Conservation (phyloP, 495 filamentous ascomycete genomes). For the Aspergillus baeticus region DNA sequence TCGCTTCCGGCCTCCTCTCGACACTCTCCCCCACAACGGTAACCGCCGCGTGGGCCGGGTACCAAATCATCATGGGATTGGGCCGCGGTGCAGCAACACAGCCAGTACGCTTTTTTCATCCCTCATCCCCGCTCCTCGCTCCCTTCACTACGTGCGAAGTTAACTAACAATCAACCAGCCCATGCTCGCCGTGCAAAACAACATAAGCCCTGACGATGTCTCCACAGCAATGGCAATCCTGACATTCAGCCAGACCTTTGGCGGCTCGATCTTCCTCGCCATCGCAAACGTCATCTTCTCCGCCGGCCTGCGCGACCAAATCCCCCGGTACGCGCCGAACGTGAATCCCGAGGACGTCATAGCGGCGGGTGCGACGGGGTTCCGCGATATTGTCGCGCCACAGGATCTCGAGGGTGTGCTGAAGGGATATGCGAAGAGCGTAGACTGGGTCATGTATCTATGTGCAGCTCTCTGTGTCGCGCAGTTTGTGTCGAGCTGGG, state of each 20-base stretch:
- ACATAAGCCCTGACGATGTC: constrained; percentile 28
- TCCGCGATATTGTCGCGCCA: constrained; percentile 41
- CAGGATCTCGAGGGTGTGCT: constrained; percentile 51
- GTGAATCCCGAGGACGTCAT: constrained; percentile 47
- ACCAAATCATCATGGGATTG: constrained; percentile 50
- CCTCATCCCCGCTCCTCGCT: not conserved
- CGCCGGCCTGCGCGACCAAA: constrained; percentile 54
- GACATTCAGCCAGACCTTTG: constrained; percentile 60
- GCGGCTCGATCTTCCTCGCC: constrained; percentile 64
- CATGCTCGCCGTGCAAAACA: constrained; percentile 38
- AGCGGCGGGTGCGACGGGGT: constrained; percentile 56
- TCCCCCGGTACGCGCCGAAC: constrained; percentile 33
- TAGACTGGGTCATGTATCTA: constrained; percentile 41
- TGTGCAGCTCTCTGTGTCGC: constrained; percentile 25
- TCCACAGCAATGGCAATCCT: constrained; percentile 51
- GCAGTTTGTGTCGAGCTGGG: constrained; percentile 35
- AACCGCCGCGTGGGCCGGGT: constrained; percentile 50
- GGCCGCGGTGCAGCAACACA: constrained; percentile 46
- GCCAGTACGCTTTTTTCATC: constrained; percentile 22
- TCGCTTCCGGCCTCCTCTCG: constrained; percentile 48
- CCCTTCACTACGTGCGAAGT: not conserved
- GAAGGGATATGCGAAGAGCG: constrained; percentile 50
- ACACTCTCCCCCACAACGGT: constrained; percentile 44
- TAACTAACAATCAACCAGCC: constrained; percentile 14
- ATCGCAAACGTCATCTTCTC: constrained; percentile 67